A percentile compares a stretch with the other conserved stretches of the same genome.
Conservation (phyloP, 768 basidiomycete genomes). For the Gloeopeniophorella convolvens region DNA sequence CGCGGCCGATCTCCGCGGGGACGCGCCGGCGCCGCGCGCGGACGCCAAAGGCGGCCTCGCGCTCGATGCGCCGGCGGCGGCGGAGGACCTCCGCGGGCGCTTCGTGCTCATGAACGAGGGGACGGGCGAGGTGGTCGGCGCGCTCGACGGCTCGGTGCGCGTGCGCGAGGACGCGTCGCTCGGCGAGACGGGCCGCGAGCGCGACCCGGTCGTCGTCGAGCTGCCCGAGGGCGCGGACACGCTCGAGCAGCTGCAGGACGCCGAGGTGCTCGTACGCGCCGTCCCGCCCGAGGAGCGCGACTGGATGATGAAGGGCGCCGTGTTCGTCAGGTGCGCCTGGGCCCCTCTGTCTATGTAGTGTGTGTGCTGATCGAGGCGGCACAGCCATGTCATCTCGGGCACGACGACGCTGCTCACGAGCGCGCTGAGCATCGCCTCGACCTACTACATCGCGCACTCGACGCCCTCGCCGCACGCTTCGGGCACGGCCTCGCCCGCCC, state of each 20-base stretch:
- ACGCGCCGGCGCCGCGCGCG: not conserved
- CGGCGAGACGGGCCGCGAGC: conserved; percentile 12
- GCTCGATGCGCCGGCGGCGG: too few species aligned
- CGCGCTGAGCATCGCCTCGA: conserved; percentile 19
- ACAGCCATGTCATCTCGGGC: conserved; percentile 20
- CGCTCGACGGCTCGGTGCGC: conserved; percentile 13
- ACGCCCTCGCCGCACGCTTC: conserved; percentile 9
- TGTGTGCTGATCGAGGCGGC: not conserved
- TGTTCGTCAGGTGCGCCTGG: conserved; percentile 16
- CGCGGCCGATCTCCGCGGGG: conserved; percentile 7
- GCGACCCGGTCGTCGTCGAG: conserved; percentile 19
- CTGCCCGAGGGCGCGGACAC: conserved; percentile 13
- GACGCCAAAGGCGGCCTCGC: not conserved
- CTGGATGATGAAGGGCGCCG: conserved; percentile 19
- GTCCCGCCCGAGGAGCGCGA: conserved; percentile 18
- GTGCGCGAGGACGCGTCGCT: conserved; percentile 19
- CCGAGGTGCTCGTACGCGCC: conserved; percentile 18
- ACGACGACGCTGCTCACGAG: conserved; percentile 17
- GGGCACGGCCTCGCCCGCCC: not conserved
- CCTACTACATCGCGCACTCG: conserved; percentile 15
- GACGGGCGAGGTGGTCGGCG: conserved; percentile 15
- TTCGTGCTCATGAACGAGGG: conserved; percentile 21
- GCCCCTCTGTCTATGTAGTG: not conserved
- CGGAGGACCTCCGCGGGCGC: conserved; percentile 18
- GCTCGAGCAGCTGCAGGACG: conserved; percentile 4